Percentiles rank a stretch among this genome's conserved stretches.
phyloP scores from a whole-genome alignment of 1,139 yeast species.

The Kodamaea sp. region DNA sequence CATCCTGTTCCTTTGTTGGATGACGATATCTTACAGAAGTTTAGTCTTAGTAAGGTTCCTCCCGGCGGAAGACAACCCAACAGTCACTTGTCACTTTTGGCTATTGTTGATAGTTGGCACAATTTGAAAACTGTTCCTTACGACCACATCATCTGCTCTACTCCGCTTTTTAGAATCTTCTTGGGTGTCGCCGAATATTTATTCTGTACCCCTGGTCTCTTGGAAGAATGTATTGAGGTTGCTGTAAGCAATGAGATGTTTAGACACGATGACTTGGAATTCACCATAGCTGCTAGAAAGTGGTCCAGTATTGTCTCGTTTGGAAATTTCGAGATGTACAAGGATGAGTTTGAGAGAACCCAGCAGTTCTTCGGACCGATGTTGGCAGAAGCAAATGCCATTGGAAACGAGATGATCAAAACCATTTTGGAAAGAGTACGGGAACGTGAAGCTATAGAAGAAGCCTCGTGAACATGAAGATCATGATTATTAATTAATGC shows the following conservation, averaged over 20 bases:
- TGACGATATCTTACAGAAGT: slow-evolving; percentile 76
- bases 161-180: slow-evolving; percentile 87
- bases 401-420: slow-evolving; percentile 95
- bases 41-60: slow-evolving; percentile 74
- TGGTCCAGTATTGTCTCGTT: slow-evolving; percentile 85
- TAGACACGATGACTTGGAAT: slow-evolving; percentile 83
- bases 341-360: slow-evolving; percentile 70
- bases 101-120: slow-evolving; percentile 94
- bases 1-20: slow-evolving; percentile 64
- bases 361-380: slow-evolving; percentile 82
- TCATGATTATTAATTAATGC: no score
- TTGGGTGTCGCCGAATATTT: slow-evolving; percentile 92
- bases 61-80: slow-evolving; percentile 73
- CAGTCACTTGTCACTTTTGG: slow-evolving; percentile 83
- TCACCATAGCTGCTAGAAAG: slow-evolving; percentile 74
- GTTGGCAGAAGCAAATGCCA: slow-evolving; percentile 82
- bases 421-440: slow-evolving; percentile 64
- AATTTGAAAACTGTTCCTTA: slow-evolving; percentile 85
- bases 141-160: slow-evolving; percentile 95
- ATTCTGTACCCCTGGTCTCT: slow-evolving; percentile 77
- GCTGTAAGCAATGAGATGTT: slow-evolving; percentile 68
- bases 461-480: no score
- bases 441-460: slow-evolving; percentile 46
- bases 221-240: slow-evolving; percentile 77
- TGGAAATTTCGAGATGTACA: slow-evolving; percentile 75